Base-by-base conservation (phyloP, 2,329 filamentous ascomycete species). In the Verticillium dahliae region DNA sequence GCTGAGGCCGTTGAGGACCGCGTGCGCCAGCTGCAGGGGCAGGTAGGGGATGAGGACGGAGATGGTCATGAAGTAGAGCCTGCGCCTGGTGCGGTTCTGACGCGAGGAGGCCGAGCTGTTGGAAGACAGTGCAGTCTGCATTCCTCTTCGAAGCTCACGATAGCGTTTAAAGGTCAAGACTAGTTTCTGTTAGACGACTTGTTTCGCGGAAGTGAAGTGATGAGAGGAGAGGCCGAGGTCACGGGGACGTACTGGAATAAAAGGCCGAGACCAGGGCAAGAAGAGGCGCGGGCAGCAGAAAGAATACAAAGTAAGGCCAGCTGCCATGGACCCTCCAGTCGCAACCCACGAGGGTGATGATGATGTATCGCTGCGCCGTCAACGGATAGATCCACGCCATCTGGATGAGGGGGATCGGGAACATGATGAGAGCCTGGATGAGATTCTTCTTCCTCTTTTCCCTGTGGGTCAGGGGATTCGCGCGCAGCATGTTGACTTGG, bases 11-110 rank as follows among this genome's bases (percentile, higher is more conserved):
- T 83, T 83, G 62, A 70, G 52, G 38, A 72, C 71, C 3, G 78
- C 66, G 6, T 81, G 71, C 33, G 75, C 70, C 54, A 80, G 54
- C 64, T 76, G 71, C 5, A 86, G 66, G 1, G 83, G 83, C 0
- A 84, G 67, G 67, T 83, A 85, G 3, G 82, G 76, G 3, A 80
- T 65, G 1, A 86, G 69, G 64, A 85, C 82, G 52, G 76, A 76
- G 13, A 84, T 60, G 14, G 80, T 77, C 79, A 86, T 83, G 64
- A 81, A 73, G 70, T 85, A 86, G 54, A 87, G 78, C 52, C 82
- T 80, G 56, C 79, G 76, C 54, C 77, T 77, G 9, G 82, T 78
- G 1, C 82, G 78, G 55, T 79, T 76, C 50, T 77, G 78, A 6
- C 82, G 76, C 14, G 74, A 65, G 4, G 71, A 72, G 9, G 77